Percentiles rank a stretch among this genome's conserved stretches.
phyloP scores from a whole-genome alignment of 2,329 filamentous ascomycete genomes.

The Fusarium ambrosium region DNA sequence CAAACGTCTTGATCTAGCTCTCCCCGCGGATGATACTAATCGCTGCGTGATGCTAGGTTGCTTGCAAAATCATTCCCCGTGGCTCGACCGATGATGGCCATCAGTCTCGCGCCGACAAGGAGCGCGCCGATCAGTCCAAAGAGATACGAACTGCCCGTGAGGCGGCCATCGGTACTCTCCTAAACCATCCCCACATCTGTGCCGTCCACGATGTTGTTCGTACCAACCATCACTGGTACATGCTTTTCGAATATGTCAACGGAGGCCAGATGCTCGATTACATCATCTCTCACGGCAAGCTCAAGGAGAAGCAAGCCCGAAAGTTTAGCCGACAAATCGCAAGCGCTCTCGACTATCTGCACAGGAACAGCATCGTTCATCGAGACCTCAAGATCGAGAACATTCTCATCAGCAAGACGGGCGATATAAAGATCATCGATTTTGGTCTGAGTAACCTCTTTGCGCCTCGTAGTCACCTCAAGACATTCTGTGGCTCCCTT shows the following conservation, averaged over 20 bases:
- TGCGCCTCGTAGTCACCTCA: slow-evolving; percentile 84
- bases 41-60: slow-evolving; percentile 67
- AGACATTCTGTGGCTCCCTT: slow-evolving; percentile 97
- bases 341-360: slow-evolving; percentile 96
- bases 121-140: slow-evolving; percentile 95
- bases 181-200: slow-evolving; percentile 96
- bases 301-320: slow-evolving; percentile 98
- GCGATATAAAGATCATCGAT: slow-evolving; percentile 99
- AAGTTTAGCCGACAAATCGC: slow-evolving; percentile 98
- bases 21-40: slow-evolving; percentile 31
- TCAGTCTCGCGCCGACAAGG: slow-evolving; percentile 77
- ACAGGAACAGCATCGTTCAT: slow-evolving; percentile 98
- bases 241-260: slow-evolving; percentile 99
- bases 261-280: slow-evolving; percentile 99
- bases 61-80: slow-evolving; percentile 96
- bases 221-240: slow-evolving; percentile 99
- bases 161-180: slow-evolving; percentile 93
- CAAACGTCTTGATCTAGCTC: slow-evolving; percentile 12
- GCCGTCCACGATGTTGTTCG: slow-evolving; percentile 95
- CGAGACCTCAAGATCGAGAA: slow-evolving; percentile 99
- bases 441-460: slow-evolving; percentile 98
- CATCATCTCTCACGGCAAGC: slow-evolving; percentile 96
- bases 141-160: slow-evolving; percentile 95
- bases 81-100: slow-evolving; percentile 89
- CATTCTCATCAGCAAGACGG: slow-evolving; percentile 98